phyloP scores from a whole-genome alignment of 1,139 yeast species.

The Pichia sp. region DNA sequence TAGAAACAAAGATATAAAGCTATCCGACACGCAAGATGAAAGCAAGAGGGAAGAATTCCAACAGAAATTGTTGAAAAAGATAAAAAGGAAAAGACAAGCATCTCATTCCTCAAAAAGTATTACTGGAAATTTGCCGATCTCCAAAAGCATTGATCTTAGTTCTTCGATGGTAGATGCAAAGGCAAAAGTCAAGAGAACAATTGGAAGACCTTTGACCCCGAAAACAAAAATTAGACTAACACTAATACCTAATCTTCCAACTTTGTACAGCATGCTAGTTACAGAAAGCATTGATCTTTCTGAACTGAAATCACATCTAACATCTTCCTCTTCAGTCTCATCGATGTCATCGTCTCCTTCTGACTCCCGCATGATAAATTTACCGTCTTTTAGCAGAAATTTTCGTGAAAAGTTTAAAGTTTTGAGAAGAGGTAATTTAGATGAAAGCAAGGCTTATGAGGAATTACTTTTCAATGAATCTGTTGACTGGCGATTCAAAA shows the following conservation, averaged over 20 bases:
- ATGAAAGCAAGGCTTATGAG: slow-evolving; percentile 24
- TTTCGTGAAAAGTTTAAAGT: slow-evolving; percentile 22
- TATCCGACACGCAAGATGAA: slow-evolving; percentile 9
- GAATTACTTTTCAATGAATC: slow-evolving; percentile 34
- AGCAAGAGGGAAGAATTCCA: slow-evolving; percentile 2
- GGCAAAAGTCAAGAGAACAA: slow-evolving; percentile 34
- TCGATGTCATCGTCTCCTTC: not conserved
- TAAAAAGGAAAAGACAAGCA: slow-evolving; percentile 6
- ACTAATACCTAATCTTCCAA: slow-evolving; percentile 41
- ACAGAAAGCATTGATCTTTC: slow-evolving; percentile 32
- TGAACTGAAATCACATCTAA: slow-evolving; percentile 20
- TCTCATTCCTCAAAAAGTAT: not conserved
- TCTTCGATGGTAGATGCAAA: not conserved
- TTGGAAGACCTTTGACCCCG: slow-evolving; percentile 51
- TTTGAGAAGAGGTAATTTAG: slow-evolving; percentile 23
- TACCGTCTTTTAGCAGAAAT: slow-evolving; percentile 1
- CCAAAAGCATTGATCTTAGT: not conserved
- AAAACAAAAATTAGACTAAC: slow-evolving; percentile 49
- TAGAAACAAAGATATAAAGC: slow-evolving; percentile 13
- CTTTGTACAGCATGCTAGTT: slow-evolving; percentile 44
- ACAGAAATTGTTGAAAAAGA: slow-evolving; percentile 10
- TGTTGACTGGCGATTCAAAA: slow-evolving; percentile 35
- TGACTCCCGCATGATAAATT: not conserved
- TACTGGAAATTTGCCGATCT: not conserved
- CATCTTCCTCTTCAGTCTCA: not conserved